Base-by-base conservation (phyloP, 805 yeast species). In the Pichia gijzeniarum region DNA sequence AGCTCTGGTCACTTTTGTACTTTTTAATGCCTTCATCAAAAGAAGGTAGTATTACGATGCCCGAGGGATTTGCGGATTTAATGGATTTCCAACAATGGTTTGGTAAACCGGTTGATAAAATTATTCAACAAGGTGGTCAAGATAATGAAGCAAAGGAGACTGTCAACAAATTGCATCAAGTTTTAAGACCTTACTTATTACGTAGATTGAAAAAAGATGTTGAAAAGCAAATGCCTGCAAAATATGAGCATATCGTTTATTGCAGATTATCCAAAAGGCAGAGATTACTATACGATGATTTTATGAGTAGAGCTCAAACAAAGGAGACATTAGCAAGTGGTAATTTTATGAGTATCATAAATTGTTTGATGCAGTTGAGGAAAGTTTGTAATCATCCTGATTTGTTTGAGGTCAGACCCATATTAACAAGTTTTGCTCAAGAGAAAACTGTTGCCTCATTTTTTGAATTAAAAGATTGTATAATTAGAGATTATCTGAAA, bases 31-130 rank as follows among this genome's bases (percentile, higher is more conserved):
- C 99, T 0, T 84, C 95, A 1, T 72, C 88, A 0, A 80, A 80
- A 44, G 60, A 58, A 25, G 47, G 45, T 13, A 45, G 36, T 28
- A 84, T 82, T 52, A 75, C 83, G 13, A 83, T 87, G 89, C 91
- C 96, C 0, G 90, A 84, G 41, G 99, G 98, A 2, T 93, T 93
- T 75, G 98, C 99, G 1, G 89, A 91, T 57, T 70, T 93, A 48
- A 93, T 87, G 52, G 96, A 93, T 58, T 93, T 93, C 63, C 99
- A 93, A 58, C 95, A 86, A 53, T 93, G 99, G 99, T 93, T 93
- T 64, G 96, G 97, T n/a, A 78, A 82, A 49, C 99, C 99, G 0
- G 97, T 93, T 4, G 98, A 93, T 61, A 85, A 79, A 53, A 79
- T 93, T 49, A 80, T 93, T 44, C 97, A 93, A 62, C 83, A 79